Evolutionary conservation across 2,329 filamentous ascomycete species (phyloP), one percentile per base, ranked within the genome.

Genomic region (Fusarium liriodendri): DNA sequence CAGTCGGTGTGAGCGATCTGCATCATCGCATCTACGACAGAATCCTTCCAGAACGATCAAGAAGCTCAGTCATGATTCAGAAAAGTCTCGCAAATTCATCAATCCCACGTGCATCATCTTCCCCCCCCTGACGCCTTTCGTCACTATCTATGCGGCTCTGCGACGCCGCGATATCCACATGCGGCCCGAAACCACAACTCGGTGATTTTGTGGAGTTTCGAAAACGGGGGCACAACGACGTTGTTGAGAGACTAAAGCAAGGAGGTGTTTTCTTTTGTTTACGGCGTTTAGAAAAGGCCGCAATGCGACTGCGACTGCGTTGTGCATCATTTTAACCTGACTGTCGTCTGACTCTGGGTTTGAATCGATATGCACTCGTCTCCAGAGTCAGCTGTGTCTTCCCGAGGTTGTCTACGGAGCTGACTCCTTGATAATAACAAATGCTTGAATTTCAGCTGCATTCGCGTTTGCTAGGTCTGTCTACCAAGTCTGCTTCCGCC

Each of bases 121-220:
- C 13, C 4, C 40, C 4, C 9, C 58, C 58, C 29, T 27, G 58
- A 32, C 27, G 6, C 20, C 57, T 27, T 8, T 40, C 18, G 58
- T 7, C 38, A 29, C 58, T 29, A 61, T 61, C 58, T 22, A 61
- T 61, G 58, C 58, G 58, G 58, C 58, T 61, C 58, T 61, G 58
- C 58, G 38, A 61, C 58, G 20, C 13, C 40, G 35, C 25, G 33
- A 58, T 58, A 33, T 25, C 58, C 58, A 61, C 58, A 32, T 22
- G 58, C 58, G 58, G 58, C 25, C 58, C 58, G 58, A 61, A 61
- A 47, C 57, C 22, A 61, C 25, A 40, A 61, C n/a, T 61, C 58
- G 58, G 58, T 40, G 27, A 33, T 27, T 33, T 45, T 45, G 58
- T 61, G 58, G 58, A 45, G 38, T 45, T 45, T 47, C 16, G 22